Percentiles rank a stretch among this genome's conserved stretches.
These are phyloP conservation scores for Colletotrichum truncatum DNA, from an alignment of 2,329 filamentous ascomycete genomes.

Conservation along the genomic window DNA sequence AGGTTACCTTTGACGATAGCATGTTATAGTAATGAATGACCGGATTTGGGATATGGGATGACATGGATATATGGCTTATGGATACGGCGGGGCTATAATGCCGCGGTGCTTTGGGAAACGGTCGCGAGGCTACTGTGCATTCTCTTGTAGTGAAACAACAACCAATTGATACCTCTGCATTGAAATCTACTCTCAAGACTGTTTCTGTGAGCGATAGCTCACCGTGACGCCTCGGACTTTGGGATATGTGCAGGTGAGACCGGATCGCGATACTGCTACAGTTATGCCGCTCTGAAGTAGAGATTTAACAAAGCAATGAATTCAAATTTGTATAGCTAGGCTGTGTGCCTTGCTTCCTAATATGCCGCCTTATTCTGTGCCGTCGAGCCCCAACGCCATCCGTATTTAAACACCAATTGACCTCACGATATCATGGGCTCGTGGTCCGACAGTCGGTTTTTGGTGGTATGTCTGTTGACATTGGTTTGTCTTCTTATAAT, in stretches of 20 bases:
- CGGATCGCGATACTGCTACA: no score
- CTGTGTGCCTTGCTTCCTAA: neutral
- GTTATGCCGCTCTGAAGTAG: neutral
- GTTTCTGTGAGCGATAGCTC: no score
- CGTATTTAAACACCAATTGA: constrained; percentile 12
- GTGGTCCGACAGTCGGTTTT: neutral
- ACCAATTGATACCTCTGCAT: constrained; percentile 4
- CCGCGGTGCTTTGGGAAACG: neutral
- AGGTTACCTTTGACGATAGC: constrained; percentile 22
- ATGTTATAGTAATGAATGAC: constrained; percentile 22
- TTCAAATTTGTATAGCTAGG: constrained; percentile 3
- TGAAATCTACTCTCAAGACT: neutral
- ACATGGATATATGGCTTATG: constrained; percentile 16
- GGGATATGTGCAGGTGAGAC: no score
- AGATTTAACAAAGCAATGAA: neutral
- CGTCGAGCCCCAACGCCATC: constrained; percentile 18
- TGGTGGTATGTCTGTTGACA: neutral
- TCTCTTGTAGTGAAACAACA: neutral
- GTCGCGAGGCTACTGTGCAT: neutral
- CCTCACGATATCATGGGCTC: neutral
- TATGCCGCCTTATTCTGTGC: constrained; percentile 10
- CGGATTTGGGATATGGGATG: constrained; percentile 19
- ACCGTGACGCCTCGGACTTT: no score
- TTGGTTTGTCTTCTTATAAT: constrained; percentile 47
- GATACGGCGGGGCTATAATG: constrained; percentile 7